These are phyloP conservation scores for Tanacetum coccineum DNA, from an alignment of 129 eudicot genomes.

Conservation along the genomic window DNA sequence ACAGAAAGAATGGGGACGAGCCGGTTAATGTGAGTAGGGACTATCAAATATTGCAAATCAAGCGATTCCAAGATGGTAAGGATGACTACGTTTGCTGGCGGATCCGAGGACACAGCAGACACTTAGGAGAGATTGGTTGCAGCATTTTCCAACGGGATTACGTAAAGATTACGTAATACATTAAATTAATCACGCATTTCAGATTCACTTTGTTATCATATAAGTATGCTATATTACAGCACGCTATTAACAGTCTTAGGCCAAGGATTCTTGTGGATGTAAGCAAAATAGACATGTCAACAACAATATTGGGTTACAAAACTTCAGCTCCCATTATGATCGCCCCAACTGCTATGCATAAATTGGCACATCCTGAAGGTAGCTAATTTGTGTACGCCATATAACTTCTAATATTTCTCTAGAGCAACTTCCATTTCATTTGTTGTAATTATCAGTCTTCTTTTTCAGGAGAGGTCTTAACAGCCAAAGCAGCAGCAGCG, in stretches of 20 bases:
- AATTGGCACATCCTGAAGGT: slow-evolving; percentile 27
- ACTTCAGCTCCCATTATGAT: slow-evolving; percentile 2
- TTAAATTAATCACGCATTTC: not conserved
- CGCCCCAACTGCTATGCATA: slow-evolving; percentile 82
- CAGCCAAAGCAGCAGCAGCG: slow-evolving; percentile 84
- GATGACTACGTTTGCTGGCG: too few relatives aligned
- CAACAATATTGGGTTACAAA: not conserved
- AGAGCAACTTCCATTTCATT: not conserved
- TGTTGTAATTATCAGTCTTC: slow-evolving; percentile 13
- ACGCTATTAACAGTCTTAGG: slow-evolving; percentile 11
- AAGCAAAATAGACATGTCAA: slow-evolving; percentile 11
- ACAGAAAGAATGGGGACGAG: too few relatives aligned
- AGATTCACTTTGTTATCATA: not conserved
- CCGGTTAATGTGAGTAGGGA: too few relatives aligned
- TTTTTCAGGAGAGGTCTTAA: slow-evolving; percentile 71
- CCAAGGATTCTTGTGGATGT: slow-evolving; percentile 9
- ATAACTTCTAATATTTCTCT: not conserved
- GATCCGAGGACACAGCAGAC: slow-evolving; percentile 72
- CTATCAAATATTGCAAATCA: too few relatives aligned
- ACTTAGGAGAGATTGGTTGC: slow-evolving; percentile 49
- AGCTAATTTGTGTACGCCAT: not conserved
- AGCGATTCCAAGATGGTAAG: too few relatives aligned
- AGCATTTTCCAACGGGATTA: slow-evolving; percentile 60
- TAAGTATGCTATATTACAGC: slow-evolving; percentile 1
- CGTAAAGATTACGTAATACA: slow-evolving; percentile 50